Evolutionary conservation across 2,329 filamentous ascomycete genomes (phyloP).

Genomic region (Colletotrichum viniferum): DNA sequence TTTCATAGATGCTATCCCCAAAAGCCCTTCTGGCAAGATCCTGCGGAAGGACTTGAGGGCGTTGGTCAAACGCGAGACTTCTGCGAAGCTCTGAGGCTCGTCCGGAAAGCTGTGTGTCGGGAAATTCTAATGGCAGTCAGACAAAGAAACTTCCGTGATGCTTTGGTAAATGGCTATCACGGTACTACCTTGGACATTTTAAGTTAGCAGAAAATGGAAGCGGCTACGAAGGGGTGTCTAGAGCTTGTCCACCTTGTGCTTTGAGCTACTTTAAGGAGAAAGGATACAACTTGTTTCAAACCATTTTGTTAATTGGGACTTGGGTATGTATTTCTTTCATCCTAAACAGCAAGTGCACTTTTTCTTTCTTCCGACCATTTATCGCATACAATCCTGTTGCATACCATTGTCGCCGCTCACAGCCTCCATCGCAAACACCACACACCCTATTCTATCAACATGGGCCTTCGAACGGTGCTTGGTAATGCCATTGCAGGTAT

Average conservation of each 20-base stretch:
- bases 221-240: background rate
- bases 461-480: background rate
- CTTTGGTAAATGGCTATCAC: background rate
- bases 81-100: background rate
- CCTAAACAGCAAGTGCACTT: background rate
- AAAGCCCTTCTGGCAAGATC: slow-evolving; percentile 64
- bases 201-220: background rate
- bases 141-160: accelerated
- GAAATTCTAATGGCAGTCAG: accelerated
- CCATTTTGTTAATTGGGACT: background rate
- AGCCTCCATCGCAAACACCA: background rate
- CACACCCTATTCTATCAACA: background rate
- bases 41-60: slow-evolving; percentile 42
- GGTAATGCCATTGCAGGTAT: background rate
- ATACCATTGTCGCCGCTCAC: background rate
- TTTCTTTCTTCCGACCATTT: background rate
- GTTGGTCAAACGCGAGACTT: slow-evolving; percentile 35
- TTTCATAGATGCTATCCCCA: slow-evolving; percentile 73
- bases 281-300: background rate
- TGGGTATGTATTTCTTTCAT: background rate
- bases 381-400: background rate
- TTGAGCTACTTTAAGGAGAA: background rate
- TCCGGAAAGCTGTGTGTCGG: accelerated
- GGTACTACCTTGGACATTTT: background rate
- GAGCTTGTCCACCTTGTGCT: background rate